phyloP scores from a whole-genome alignment of 2,329 filamentous ascomycete species.

The Fusarium verrucosum region DNA sequence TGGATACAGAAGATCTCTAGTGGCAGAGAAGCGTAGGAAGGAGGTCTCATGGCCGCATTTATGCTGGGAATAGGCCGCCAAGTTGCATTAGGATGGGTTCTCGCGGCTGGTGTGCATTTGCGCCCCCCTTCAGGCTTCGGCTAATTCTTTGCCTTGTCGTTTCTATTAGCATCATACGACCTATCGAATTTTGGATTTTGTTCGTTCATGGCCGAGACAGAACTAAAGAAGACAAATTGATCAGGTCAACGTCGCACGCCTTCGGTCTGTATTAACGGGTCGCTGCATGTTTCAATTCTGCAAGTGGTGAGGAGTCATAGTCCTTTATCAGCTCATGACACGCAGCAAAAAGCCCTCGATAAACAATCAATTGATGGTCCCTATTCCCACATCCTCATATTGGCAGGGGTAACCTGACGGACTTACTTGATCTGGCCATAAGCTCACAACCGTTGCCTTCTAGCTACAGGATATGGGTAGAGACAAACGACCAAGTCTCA shows the following conservation, averaged over 20 bases:
- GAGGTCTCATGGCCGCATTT: slow-evolving; percentile 39
- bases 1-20: slow-evolving; percentile 28
- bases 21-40: slow-evolving; percentile 37
- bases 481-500: slow-evolving; percentile 1
- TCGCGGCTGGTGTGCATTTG: slow-evolving; percentile 40
- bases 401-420: slow-evolving; percentile 28
- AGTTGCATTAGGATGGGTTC: slow-evolving; percentile 42
- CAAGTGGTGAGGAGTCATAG: slow-evolving; percentile 10
- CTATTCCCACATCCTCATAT: slow-evolving; percentile 26
- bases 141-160: slow-evolving; percentile 21
- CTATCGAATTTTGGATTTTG: slow-evolving; percentile 10
- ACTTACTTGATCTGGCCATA: slow-evolving; percentile 31
- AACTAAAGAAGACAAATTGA: slow-evolving; percentile 1
- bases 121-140: slow-evolving; percentile 23
- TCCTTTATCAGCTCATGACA: slow-evolving; percentile 2
- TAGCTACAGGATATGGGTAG: too few relatives aligned
- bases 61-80: slow-evolving; percentile 40
- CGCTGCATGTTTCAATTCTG: slow-evolving; percentile 21
- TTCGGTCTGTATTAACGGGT: slow-evolving; percentile 23
- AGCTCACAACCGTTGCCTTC: slow-evolving; percentile 3
- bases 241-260: neutral
- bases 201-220: neutral
- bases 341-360: slow-evolving; percentile 18
- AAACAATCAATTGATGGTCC: slow-evolving; percentile 18
- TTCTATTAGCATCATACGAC: slow-evolving; percentile 39